Evolutionary conservation across 2,329 filamentous ascomycete species (phyloP), one percentile per base, ranked within the genome.

Genomic region (Alternaria sp.): DNA sequence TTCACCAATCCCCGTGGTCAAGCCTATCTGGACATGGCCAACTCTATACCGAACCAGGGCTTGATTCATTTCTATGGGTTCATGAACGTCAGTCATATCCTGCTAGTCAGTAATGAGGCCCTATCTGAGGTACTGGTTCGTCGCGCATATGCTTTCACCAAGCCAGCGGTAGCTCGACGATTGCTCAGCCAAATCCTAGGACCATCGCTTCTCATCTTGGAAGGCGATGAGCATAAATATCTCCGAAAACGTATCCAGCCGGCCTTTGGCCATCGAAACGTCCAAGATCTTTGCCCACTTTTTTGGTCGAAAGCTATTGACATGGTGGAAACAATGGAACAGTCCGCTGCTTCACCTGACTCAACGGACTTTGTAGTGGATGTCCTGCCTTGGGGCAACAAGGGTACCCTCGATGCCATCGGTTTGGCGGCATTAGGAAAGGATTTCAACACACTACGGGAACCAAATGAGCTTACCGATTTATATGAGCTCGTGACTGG

Each of bases 301-400:
- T 53, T 53, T 38, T 53, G 51, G 51, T 53, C 38, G n/a, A 43
- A 53, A n/a, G 51, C 51, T 26, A 32, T 53, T n/a, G 51, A 53
- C 20, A 53, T 53, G 51, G 38, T 22, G 5, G 38, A 43, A 20
- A 43, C 38, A 3, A 32, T 53, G 12, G 38, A 53, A 18, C 11
- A 42, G 8, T 32, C 36, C 6, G 36, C 26, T 22, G 28, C 28
- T 11, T 22, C 24, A 5, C 9, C 7, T 18, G 38, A 42, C 12
- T 8, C 24, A 16, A 47, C 18, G 43, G 26, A 47, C 1, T 7
- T 28, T 3, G 26, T 47, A 6, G 16, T 32, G 3, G 51, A 43
- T 12, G 3, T 42, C 3, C n/a, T 30, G 28, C 28, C 28, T 30
- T 30, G 51, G 38, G 26, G 38, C 14, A 53, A 42, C n/a, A 43